phyloP scores from a whole-genome alignment of 1,284 basidiomycete genomes.

The Ceratorhiza oryzae-sativae region DNA sequence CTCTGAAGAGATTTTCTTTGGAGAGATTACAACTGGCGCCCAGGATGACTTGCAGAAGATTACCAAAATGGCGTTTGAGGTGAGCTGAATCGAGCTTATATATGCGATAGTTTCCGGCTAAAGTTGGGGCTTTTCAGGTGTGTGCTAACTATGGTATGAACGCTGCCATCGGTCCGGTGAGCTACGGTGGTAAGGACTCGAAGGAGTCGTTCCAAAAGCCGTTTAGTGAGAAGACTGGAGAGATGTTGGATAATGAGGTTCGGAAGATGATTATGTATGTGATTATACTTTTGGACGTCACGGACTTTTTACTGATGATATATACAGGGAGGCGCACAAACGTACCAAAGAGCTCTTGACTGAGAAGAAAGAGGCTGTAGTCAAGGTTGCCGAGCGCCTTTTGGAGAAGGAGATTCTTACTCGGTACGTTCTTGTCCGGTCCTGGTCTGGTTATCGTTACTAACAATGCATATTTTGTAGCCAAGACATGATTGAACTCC shows the following conservation, averaged over 20 bases:
- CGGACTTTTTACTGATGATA: slow-evolving; percentile 24
- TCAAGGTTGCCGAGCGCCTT: slow-evolving; percentile 91
- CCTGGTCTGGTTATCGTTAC: not conserved
- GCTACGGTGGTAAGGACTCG: slow-evolving; percentile 87
- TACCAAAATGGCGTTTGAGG: slow-evolving; percentile 97
- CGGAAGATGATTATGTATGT: slow-evolving; percentile 91
- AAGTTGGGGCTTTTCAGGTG: slow-evolving; percentile 46
- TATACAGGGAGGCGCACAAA: slow-evolving; percentile 72
- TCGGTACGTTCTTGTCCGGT: slow-evolving; percentile 59
- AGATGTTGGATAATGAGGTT: slow-evolving; percentile 91
- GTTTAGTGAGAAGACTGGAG: slow-evolving; percentile 96
- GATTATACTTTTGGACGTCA: not conserved
- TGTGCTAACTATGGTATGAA: slow-evolving; percentile 98
- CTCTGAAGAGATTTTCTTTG: slow-evolving; percentile 98
- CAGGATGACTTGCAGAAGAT: slow-evolving; percentile 99
- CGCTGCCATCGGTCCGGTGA: slow-evolving; percentile 90
- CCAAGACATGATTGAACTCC: slow-evolving; percentile 86
- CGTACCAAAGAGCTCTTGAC: slow-evolving; percentile 85
- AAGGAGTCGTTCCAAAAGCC: slow-evolving; percentile 95
- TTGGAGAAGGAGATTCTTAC: slow-evolving; percentile 96
- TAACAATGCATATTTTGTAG: slow-evolving; percentile 50
- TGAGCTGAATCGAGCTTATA: slow-evolving; percentile 53
- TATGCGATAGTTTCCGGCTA: slow-evolving; percentile 4
- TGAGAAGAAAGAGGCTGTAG: slow-evolving; percentile 85
- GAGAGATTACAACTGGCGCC: slow-evolving; percentile 96